Evolutionary conservation across 2,329 filamentous ascomycete species (phyloP), one percentile per base, ranked within the genome.

Genomic region (Chaetothyriales sp.): DNA sequence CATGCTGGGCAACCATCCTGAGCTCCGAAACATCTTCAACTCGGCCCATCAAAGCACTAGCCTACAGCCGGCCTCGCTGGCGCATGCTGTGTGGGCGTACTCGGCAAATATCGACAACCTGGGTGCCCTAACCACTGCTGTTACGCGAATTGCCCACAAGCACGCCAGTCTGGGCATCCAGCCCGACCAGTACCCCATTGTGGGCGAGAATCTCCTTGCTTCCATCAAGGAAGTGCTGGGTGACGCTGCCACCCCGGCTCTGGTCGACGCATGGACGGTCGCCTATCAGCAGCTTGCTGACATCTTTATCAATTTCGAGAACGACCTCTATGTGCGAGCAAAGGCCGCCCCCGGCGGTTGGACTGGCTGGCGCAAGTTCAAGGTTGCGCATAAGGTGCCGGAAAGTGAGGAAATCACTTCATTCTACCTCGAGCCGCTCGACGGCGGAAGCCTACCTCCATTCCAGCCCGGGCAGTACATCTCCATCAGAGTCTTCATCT

Each of bases 381-480:
- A 70, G 48, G 78, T 88, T 52, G 70, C 71, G 46, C 68, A 75
- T 51, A 86, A 84, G 65, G 75, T 80, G 44, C 70, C 72, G 49
- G 84, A 88, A 65, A 75, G 78, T 1, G 76, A 79, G 2, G 77
- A 83, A 55, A 82, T 87, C 55, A 81, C 75, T 44, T 84, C 81
- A 0, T 85, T 86, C 64, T 80, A 83, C 60, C 73, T 87, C 12
- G 71, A 74, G 48, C 83, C 84, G 0, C 70, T 76, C 5, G 80
- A 86, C 55, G 73, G 71, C 39, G 65, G 74, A 55, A 68, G 70
- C n/a, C 69, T 88, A 43, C 82, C 83, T 0, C 44, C 61, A 0
- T 88, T 78, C 70, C 70, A 75, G 51, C 82, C 84, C 0, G 84
- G 84, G 36, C 83, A 88, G 65, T 88, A 86, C 62, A 74, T 85